Percentiles rank a stretch among this genome's conserved stretches.
phyloP scores from a whole-genome alignment of 208 protist genomes.

The Trypanosoma scelopori region DNA sequence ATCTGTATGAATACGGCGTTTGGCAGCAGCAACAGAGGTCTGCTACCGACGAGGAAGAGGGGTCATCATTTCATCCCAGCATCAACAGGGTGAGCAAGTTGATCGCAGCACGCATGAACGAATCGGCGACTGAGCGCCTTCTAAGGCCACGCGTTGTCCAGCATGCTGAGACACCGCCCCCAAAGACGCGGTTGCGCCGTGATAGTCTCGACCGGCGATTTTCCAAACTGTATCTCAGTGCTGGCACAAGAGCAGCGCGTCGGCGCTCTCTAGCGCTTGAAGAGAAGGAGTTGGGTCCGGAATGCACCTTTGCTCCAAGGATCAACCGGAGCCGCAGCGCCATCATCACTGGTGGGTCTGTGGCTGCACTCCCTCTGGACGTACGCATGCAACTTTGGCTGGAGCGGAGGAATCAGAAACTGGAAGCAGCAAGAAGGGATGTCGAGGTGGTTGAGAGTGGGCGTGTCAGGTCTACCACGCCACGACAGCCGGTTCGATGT shows the following conservation, averaged over 20 bases:
- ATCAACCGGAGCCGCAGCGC: conserved; percentile 16
- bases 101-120: conserved; percentile 38
- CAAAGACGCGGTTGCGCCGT: neutral
- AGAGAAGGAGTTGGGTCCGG: conserved; percentile 3
- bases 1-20: conserved; percentile 40
- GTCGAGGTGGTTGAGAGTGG: conserved; percentile 1
- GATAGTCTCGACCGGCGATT: conserved; percentile 17
- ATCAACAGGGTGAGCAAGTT: conserved; percentile 46
- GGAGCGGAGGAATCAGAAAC: conserved; percentile 14
- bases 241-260: neutral
- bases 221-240: conserved; percentile 16
- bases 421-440: conserved; percentile 2
- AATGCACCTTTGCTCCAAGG: conserved; percentile 23
- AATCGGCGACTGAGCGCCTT: conserved; percentile 41
- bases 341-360: neutral
- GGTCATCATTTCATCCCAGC: conserved; percentile 33
- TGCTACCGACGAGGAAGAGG: neutral
- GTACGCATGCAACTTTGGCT: conserved; percentile 25
- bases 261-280: neutral
- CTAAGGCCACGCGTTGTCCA: conserved; percentile 22
- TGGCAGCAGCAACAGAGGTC: conserved; percentile 12
- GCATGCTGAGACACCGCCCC: neutral
- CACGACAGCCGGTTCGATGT: neutral
- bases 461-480: neutral
- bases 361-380: conserved; percentile 7